These are phyloP conservation scores for Pleomassaria siparia DNA, from an alignment of 2,329 filamentous ascomycete genomes.

Conservation along the genomic window DNA sequence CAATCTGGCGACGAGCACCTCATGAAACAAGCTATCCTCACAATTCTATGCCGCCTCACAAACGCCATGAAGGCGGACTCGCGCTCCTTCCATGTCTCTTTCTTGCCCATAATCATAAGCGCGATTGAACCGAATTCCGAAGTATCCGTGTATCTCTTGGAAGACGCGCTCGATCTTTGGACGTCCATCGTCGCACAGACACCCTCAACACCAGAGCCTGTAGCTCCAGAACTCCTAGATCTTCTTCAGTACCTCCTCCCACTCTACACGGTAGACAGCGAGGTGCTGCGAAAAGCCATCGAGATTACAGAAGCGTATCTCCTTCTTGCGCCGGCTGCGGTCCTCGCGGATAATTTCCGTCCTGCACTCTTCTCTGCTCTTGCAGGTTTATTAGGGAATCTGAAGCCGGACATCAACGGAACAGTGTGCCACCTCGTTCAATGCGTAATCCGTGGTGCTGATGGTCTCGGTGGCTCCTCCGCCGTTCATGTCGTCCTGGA, in stretches of 20 bases:
- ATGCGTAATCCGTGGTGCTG: slow-evolving; percentile 52
- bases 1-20: slow-evolving; percentile 83
- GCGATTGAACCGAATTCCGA: slow-evolving; percentile 73
- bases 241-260: slow-evolving; percentile 50
- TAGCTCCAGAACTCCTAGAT: slow-evolving; percentile 45
- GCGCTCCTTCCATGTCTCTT: slow-evolving; percentile 73
- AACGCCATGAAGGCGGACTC: slow-evolving; percentile 79
- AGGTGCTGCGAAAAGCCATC: slow-evolving; percentile 50
- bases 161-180: slow-evolving; percentile 93
- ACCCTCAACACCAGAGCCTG: slow-evolving; percentile 44
- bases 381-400: slow-evolving; percentile 46
- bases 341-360: slow-evolving; percentile 48
- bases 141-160: slow-evolving; percentile 71
- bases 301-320: slow-evolving; percentile 54
- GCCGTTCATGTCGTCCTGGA: slow-evolving; percentile 52
- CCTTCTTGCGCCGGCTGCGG: slow-evolving; percentile 49
- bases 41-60: slow-evolving; percentile 82
- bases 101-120: slow-evolving; percentile 79
- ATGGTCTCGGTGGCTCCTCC: slow-evolving; percentile 54
- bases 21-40: slow-evolving; percentile 90
- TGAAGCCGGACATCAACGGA: slow-evolving; percentile 53
- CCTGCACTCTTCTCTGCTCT: slow-evolving; percentile 43
- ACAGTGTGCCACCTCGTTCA: slow-evolving; percentile 51
- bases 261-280: slow-evolving; percentile 52
- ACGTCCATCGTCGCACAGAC: slow-evolving; percentile 69